These are phyloP conservation scores for Eudorina sp. DNA, from an alignment of 139 green algal genomes.

Conservation along the genomic window DNA sequence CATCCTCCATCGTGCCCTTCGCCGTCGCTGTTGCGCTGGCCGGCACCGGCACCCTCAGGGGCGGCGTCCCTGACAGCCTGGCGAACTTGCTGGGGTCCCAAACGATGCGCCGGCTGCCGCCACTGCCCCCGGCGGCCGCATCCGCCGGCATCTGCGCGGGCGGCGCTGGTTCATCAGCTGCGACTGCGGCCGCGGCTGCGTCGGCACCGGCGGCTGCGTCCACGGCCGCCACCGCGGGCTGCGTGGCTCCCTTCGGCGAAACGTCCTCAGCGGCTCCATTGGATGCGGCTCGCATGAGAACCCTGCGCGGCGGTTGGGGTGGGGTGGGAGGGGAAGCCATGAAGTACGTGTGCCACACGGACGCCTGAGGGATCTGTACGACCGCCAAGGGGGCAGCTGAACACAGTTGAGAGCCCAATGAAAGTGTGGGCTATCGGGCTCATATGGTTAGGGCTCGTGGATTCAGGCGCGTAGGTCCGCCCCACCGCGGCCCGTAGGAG, in stretches of 20 bases:
- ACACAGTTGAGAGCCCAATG: no score
- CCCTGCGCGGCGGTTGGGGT: background rate
- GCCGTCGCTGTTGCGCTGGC: background rate
- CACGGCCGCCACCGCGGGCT: background rate
- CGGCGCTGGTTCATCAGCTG: background rate
- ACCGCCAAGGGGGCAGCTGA: no score
- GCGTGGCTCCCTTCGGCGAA: no score
- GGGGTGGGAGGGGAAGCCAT: no score
- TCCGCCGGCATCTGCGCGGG: background rate
- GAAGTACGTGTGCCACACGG: no score
- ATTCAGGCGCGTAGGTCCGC: no score
- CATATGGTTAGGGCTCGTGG: no score
- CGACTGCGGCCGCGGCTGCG: background rate
- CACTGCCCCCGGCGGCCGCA: background rate
- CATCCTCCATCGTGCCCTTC: background rate
- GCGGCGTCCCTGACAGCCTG: background rate
- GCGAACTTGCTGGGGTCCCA: slow-evolving; percentile 17
- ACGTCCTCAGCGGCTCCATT: background rate
- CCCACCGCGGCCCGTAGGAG: no score
- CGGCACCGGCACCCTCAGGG: no score
- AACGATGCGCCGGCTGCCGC: slow-evolving; percentile 17
- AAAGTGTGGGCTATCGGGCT: no score
- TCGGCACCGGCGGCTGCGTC: background rate
- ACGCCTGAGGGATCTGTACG: no score
- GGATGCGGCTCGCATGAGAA: slow-evolving; percentile 4